A percentile compares a stretch with the other conserved stretches of the same genome.
Evolutionary conservation across 2,329 filamentous ascomycete species (phyloP).

Genomic region (Fusarium cyanostomum): DNA sequence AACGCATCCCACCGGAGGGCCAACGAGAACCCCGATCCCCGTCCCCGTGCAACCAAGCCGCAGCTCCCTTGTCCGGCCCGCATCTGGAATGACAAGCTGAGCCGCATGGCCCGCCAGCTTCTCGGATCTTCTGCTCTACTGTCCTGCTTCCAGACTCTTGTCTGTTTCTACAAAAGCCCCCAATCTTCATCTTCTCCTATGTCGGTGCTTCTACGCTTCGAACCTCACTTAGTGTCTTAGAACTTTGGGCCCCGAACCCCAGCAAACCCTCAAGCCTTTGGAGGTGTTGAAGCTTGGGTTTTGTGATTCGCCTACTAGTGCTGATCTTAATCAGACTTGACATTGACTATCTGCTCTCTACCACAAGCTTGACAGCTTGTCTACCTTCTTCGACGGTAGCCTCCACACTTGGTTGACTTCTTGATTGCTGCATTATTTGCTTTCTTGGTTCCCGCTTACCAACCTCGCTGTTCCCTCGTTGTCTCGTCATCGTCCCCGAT

Average conservation of each 20-base stretch:
- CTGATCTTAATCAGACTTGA: neutral
- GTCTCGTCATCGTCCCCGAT: neutral
- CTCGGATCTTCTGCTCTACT: constrained; percentile 15
- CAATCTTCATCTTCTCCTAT: constrained; percentile 33
- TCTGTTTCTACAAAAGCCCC: constrained; percentile 42
- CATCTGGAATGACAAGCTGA: constrained; percentile 32
- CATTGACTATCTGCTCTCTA: neutral
- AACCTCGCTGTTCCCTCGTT: neutral
- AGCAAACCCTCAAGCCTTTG: constrained; percentile 18
- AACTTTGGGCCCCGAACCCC: constrained; percentile 16
- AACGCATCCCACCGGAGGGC: constrained; percentile 32
- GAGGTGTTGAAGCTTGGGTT: neutral
- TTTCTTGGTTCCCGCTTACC: neutral
- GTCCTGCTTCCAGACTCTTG: constrained; percentile 2
- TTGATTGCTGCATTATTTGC: constrained; percentile 2
- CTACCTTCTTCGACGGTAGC: neutral
- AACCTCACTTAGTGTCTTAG: constrained; percentile 13
- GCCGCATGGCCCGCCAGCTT: constrained; percentile 37
- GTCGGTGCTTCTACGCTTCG: constrained; percentile 20
- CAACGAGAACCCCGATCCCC: constrained; percentile 30
- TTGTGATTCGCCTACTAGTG: neutral
- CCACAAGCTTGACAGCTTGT: neutral
- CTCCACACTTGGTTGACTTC: neutral
- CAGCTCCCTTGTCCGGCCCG: constrained; percentile 29
- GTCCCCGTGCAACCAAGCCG: constrained; percentile 37